Base-by-base conservation (phyloP, 805 yeast genomes). In the Alloascoidea africana region DNA sequence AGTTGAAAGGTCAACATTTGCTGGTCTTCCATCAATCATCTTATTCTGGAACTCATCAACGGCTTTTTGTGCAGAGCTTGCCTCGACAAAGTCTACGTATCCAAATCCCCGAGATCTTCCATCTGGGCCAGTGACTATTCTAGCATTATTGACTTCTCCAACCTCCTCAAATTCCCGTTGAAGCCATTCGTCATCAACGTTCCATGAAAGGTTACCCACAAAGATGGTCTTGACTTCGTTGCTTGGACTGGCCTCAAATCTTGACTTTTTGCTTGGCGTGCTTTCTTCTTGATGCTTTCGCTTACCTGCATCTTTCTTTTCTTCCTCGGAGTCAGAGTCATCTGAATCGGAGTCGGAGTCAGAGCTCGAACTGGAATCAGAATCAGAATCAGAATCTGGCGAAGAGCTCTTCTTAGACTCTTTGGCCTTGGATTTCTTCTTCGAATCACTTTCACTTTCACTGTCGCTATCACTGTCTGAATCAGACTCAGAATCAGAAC, bases 201-300 rank as follows among this genome's bases (percentile, higher is more conserved):
- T 81, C 97, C 97, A 91, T 15, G 97, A 86, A 54, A 91, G 73
- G 67, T 97, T 79, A 53, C 98, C 98, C 46, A 87, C 97, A 53
- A 91, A 91, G 47, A 91, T 60, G 43, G 97, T 89, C 42, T 89
- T 82, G 50, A 86, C 79, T 62, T 79, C 94, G 38, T 55, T 60
- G 27, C 52, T 41, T 45, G 56, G 61, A 38, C 60, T 53, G 18
- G 43, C 45, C 40, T 52, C 54, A 35, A 51, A 46, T 65, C 68
- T 70, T 46, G 63, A 62, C 58, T 72, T 74, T 67, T 78, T 80
- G 38, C 62, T 60, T 32, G 66, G 53, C 43, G 63, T 63, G 42
- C 62, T 56, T 34, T 56, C 59, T 42, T 60, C 68, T 40, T 64
- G 68, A 50, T 63, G 65, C 41, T 59, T 58, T 16, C 68, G 51